Base-by-base conservation (phyloP, 2,329 filamentous ascomycete genomes). In the Fusarium sp. region DNA sequence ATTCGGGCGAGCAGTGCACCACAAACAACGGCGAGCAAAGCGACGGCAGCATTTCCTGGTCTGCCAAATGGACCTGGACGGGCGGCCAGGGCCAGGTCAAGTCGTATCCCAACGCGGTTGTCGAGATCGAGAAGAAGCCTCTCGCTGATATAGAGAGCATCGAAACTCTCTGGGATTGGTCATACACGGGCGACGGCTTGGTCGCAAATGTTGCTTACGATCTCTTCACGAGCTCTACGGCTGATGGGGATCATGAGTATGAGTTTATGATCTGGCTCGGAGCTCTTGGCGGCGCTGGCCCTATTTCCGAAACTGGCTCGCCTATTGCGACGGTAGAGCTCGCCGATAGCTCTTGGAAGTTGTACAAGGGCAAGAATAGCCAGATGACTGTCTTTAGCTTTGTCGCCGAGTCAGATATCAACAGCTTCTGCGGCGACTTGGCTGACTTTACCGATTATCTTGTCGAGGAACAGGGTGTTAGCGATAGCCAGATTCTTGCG, bases 191-290 rank as follows among this genome's bases (percentile, higher is more conserved):
- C 66, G 78, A 77, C 46, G 73, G 75, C 59, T 71, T 89, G 49
- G 79, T 87, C 40, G 85, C 85, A 44, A 82, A 89, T 71, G 87
- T 90, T 14, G 80, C 87, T 22, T 89, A 88, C 75, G 87, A 89
- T 72, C 76, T 89, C 51, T 90, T 89, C 80, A 86, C 86, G 39
- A 79, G 79, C 14, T 76, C 77, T 24, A 80, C 82, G 38, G 80
- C 80, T n/a, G 79, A 83, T 8, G 76, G 74, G 31, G 82, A 80
- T 50, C 73, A 82, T 21, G 80, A 87, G 71, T 88, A 88, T 56
- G 70, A 74, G 50, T 66, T 75, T 53, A 73, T 74, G 68, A 70
- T 75, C 69, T 74, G 68, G 71, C 70, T 74, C 3, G 65, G 51
- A 14, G 36, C 58, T 15, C 53, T 60, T 2, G 72, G 70, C 43